Evolutionary conservation across 139 green algal genomes (phyloP), one percentile per base, ranked within the genome.

Genomic region (Picochlorum sp.): DNA sequence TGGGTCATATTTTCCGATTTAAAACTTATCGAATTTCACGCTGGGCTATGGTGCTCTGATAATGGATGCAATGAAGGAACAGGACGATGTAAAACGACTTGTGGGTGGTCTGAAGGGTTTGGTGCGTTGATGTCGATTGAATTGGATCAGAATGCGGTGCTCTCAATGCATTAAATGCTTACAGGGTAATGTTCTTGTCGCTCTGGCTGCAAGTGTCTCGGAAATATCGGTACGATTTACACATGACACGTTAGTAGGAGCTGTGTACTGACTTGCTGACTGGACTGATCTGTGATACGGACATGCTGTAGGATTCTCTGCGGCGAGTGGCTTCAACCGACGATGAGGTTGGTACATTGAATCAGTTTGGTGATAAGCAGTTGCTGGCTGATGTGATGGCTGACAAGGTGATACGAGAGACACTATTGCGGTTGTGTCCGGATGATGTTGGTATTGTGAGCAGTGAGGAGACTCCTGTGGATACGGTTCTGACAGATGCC

Each of bases 381-480:
- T 66, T 88, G 16, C 50, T 85, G 76, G 77, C 80, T 5, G 88
- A 95, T 60, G 57, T 95, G 3, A 64, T 71, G 4, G 75, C 86
- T 3, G 83, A 95, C 67, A 56, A 70, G 3, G 3, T 49, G 24
- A 4, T 91, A 76, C 56, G 52, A 16, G 60, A 56, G 21, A 45
- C 14, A 45, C 37, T 66, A 3, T 20, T 20, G 23, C 13, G 15
- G 9, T 66, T 14, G 34, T 41, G 34, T 11, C 34, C 34, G 6
- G 24, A 20, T 9, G 74, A 75, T 2, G 86, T 93, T 3, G 69
- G 76, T 44, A 74, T 79, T 14, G 85, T 84, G 4, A 81, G 66
- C 74, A 88, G 77, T 45, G 88, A 95, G 41, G 88, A 95, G 66
- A 67, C 78, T 28, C 77, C 87, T 2, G 64, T 75, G 3, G 72